Base-by-base conservation (phyloP, 805 yeast species). In the Starmera pachycereana region DNA sequence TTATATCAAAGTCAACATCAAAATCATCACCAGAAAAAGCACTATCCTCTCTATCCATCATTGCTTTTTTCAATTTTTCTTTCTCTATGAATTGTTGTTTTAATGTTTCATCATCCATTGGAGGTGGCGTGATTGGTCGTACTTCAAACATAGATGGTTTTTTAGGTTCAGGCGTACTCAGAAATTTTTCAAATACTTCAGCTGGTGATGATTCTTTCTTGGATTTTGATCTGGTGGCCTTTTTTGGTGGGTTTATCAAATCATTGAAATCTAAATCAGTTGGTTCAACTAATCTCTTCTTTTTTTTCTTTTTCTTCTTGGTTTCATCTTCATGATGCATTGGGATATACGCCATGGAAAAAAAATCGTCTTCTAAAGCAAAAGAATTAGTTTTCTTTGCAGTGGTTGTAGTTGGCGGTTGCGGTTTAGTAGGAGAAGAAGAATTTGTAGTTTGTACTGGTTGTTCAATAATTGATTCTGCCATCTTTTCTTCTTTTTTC, bases 331-430 rank as follows among this genome's bases (percentile, higher is more conserved):
- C 44, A 13, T 31, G 34, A 6, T 19, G 28, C 12, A 12, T 5
- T 3, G 41, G 41, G 13, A 22, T 35, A 8, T 36, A 33, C 13
- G 37, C 41, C 53, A 54, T 49, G 3, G 56, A 46, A 38, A 54
- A 54, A 42, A 54, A 54, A 39, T 54, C 58, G 38, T 54, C 57
- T 14, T 53, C 56, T 2, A 52, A 11, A 28, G 39, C 35, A 14
- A 22, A 22, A 2, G 27, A 22, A 8, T 22, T 22, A 2, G 7
- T 6, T 22, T 22, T 22, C 27, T 22, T 22, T 22, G 27, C 27
- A 22, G 27, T 22, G 7, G 27, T 7, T 22, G 27, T 22, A 8
- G 27, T 22, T 22, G 27, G 5, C 5, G 27, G 27, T 22, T 22
- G 27, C 9, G 27, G 27, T 22, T 22, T 22, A 22, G 27, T 8